Evolutionary conservation across 2,329 filamentous ascomycete genomes (phyloP).

Genomic region (Rhexocercosporidium sp.): DNA sequence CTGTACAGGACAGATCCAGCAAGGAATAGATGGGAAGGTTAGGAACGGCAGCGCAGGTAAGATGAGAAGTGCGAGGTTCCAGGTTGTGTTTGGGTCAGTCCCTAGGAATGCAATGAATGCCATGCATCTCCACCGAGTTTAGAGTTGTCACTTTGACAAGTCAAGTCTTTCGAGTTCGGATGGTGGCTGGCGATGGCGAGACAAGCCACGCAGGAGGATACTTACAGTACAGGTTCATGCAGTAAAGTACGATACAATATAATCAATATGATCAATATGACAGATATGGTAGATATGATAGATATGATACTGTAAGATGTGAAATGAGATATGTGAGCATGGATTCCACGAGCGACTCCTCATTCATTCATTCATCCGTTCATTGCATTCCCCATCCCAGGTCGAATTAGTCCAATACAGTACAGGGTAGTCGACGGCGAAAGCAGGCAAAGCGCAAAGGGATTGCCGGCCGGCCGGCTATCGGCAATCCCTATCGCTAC

Average conservation of each 20-base stretch:
- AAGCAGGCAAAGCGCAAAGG: background rate
- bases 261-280: too few species aligned
- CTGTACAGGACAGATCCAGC: background rate
- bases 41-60: background rate
- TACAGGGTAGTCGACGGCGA: background rate
- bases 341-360: background rate
- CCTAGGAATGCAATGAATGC: background rate
- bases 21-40: background rate
- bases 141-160: background rate
- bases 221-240: slow-evolving; percentile 13
- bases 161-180: slow-evolving; percentile 1
- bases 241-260: background rate
- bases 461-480: slow-evolving; percentile 1
- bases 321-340: slow-evolving; percentile 3
- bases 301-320: too few species aligned
- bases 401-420: too few species aligned
- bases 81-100: too few species aligned
- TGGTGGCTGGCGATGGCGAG: background rate
- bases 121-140: background rate
- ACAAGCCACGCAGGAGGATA: too few species aligned
- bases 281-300: too few species aligned
- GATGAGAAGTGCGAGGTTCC: too few species aligned
- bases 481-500: background rate
- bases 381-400: background rate
- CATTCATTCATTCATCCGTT: too few species aligned